Evolutionary conservation across 306 rosid genomes (phyloP).

Genomic region (Lathyrus sativus): DNA sequence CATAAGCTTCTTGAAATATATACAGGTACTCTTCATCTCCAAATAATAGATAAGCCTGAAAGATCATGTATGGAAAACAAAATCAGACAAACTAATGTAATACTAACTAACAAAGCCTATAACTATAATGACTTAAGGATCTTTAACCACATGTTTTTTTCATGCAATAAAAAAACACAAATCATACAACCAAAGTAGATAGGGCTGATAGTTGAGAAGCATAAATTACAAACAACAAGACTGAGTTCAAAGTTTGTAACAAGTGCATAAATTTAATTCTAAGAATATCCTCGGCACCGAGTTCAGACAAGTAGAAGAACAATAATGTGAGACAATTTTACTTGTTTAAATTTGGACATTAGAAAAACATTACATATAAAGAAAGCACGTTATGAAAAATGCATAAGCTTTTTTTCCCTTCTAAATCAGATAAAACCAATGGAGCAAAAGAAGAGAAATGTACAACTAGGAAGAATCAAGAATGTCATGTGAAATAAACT

Average conservation of each 20-base stretch:
- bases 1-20: slow-evolving; percentile 96
- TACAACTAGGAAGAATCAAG: slow-evolving; percentile 9
- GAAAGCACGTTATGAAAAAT: slow-evolving; percentile 1
- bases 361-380: slow-evolving; percentile 6
- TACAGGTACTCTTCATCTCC: slow-evolving; percentile 96
- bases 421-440: slow-evolving; percentile 5
- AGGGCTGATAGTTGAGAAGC: neutral
- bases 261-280: slow-evolving; percentile 24
- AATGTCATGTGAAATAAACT: slow-evolving; percentile 7
- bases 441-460: slow-evolving; percentile 24
- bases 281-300: slow-evolving; percentile 2
- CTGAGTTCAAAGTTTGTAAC: slow-evolving; percentile 7
- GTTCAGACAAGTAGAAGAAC: slow-evolving; percentile 26
- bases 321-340: neutral
- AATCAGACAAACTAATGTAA: slow-evolving; percentile 30
- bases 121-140: neutral
- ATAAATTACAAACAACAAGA: slow-evolving; percentile 1
- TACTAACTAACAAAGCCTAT: slow-evolving; percentile 21
- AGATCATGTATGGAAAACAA: slow-evolving; percentile 33
- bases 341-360: slow-evolving; percentile 2
- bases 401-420: neutral
- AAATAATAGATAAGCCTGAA: slow-evolving; percentile 90
- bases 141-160: neutral
- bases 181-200: slow-evolving; percentile 25
- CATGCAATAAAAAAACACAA: slow-evolving; percentile 28